Evolutionary conservation across 202 grass and related monocot species (phyloP), one percentile per base, ranked within the genome.

Genomic region (Alloteropsis angusta): DNA sequence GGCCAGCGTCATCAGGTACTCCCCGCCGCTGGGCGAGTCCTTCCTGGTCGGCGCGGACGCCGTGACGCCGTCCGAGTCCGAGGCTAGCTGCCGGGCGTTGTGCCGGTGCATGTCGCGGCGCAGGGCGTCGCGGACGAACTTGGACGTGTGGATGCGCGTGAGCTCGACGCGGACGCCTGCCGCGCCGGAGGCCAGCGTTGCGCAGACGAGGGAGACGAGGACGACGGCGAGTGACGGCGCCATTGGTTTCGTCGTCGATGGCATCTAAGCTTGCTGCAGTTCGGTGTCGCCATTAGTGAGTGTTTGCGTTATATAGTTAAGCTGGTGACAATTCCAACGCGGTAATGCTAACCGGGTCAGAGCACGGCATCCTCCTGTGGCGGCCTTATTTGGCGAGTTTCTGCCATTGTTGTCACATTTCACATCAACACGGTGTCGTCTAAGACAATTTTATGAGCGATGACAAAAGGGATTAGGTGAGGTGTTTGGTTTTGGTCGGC

Each of bases 1-100:
- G 14, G 90, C 48, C 78, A 97, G 74, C 57, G 46, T 65, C 86
- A 96, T 90, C 34, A 85, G 41, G 87, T 92, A 96, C 83, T 90
- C 87, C 11, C 68, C 78, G 52, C 70, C 43, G 15, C 15, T 3
- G 46, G 1, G 15, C 15, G 46, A 6, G 46, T 48, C 15, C 46
- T 48, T 48, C 15, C 1, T 48, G 15, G 15, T 48, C 52, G 52
- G 52, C 0, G 52, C 52, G 9, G 9, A 55, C 19, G 11, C 52
- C 52, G 19, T 55, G 52, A 0, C 9, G 2, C 9, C 19, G 7
- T 7, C 8, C n/a, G n/a, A 19, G 7, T 7, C 8, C n/a, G n/a
- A 19, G 9, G 52, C 52, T 10, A 23, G 52, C 35, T 47, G 23
- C 60, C 77, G 53, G 34, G 75, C 68, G 13, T 10, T 38, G 39